Evolutionary conservation across 2,329 filamentous ascomycete genomes (phyloP), one percentile per base, ranked within the genome.

Genomic region (Colletotrichum plurivorum): DNA sequence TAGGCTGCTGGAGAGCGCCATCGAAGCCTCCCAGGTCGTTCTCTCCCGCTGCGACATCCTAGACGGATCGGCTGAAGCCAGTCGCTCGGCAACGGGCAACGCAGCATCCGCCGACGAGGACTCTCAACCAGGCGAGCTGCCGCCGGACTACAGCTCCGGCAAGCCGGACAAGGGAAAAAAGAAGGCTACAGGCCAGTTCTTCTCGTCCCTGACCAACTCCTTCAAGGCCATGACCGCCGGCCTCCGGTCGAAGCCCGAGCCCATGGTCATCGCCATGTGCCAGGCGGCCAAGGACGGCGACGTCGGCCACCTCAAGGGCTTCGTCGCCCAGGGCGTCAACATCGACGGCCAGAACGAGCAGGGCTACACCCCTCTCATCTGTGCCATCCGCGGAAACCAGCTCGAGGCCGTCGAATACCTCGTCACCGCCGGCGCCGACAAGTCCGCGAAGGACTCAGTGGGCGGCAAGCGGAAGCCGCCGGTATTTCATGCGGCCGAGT

Each of bases 301-400:
- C n/a, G 67, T 78, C 1, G 71, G 73, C 12, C 79, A 81, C 20
- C 75, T 80, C 48, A 74, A 72, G 1, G 78, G 76, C 0, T 72
- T 82, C 18, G 68, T 82, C 10, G 68, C 73, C 3, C 76, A 81
- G 53, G 80, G 80, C 7, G 78, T 77, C 43, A 80, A 78, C 45
- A 75, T 80, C 31, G 77, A 80, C 60, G 79, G 80, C 4, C 74
- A 75, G n/a, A 77, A 82, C 36, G 80, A 78, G 2, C 71, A 80
- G 6, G 76, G 79, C 1, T 75, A 79, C 39, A 79, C 76, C 0
- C 74, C 80, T 1, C 69, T 82, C 12, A 75, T 77, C 36, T 79
- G 79, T 9, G 79, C 80, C 7, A 75, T 81, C 3, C n/a, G 76
- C 0, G 74, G 73, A 0, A 73, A 80, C 46, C 75, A 79, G n/a